Conservation (phyloP, 805 yeast species). For the Millerozyma miso region DNA sequence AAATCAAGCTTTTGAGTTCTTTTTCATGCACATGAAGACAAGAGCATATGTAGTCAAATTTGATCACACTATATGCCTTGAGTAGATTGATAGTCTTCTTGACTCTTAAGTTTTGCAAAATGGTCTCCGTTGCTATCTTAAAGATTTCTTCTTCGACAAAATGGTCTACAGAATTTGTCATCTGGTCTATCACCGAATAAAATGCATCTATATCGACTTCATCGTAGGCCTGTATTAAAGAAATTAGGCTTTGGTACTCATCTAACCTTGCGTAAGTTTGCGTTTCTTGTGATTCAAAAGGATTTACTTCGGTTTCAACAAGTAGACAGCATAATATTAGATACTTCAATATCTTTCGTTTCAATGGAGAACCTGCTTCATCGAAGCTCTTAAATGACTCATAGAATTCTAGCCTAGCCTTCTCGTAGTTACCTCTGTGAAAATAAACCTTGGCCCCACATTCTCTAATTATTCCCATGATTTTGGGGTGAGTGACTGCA, state of each 20-base stretch:
- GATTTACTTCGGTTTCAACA: conserved; percentile 62
- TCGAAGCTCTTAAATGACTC: conserved; percentile 42
- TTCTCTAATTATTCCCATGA: conserved; percentile 70
- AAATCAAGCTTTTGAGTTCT: conserved; percentile 24
- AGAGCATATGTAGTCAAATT: conserved; percentile 21
- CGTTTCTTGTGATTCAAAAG: conserved; percentile 71
- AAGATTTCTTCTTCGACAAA: conserved; percentile 29
- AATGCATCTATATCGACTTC: conserved; percentile 22
- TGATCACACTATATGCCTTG: conserved; percentile 26
- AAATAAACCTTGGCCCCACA: conserved; percentile 70
- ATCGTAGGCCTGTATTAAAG: conserved; percentile 28
- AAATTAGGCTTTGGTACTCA: conserved; percentile 25
- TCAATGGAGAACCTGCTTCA: conserved; percentile 42
- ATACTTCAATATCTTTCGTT: conserved; percentile 56
- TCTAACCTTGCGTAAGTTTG: conserved; percentile 41
- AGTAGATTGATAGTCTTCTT: conserved; percentile 25
- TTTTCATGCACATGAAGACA: conserved; percentile 16
- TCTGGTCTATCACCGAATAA: conserved; percentile 10
- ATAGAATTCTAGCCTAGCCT: conserved; percentile 61
- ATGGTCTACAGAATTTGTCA: conserved; percentile 17
- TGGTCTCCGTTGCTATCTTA: conserved; percentile 19
- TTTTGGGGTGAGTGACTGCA: conserved; percentile 72
- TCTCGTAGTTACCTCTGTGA: conserved; percentile 53
- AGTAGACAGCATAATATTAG: conserved; percentile 59
- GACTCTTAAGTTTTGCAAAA: conserved; percentile 27